Evolutionary conservation across 257 asterid genomes (phyloP), one percentile per base, ranked within the genome.

Genomic region (Scutellaria baicalensis): DNA sequence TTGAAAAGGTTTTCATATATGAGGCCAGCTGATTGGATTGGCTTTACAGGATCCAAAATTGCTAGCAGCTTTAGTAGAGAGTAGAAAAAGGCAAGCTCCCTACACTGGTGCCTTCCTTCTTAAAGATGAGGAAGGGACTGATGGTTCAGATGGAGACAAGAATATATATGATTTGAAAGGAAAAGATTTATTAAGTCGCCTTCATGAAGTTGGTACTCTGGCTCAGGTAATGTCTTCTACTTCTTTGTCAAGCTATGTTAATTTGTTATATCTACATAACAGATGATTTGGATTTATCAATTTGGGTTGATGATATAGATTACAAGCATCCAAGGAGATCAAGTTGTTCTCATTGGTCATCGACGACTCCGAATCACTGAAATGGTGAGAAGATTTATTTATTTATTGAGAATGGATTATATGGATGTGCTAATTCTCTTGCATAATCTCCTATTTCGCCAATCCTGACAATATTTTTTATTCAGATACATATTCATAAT

Each of bases 81-180:
- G 90, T 79, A 87, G 87, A 73, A 91, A 86, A 78, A 80, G 99
- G 78, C 99, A 91, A 80, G 98, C 97, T 67, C 98, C 99, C 73
- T 94, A 86, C 77, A 91, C 98, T 23, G 99, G 99, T 75, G 99
- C 99, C 67, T 94, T 91, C 86, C 95, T 94, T 52, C 47, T 94
- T 50, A 94, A 91, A 84, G 98, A 94, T 2, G 97, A 85, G 71
- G 87, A 88, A 75, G 92, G 83, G 49, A 44, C 86, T 47, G 97
- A 94, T 50, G 91, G 89, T 55, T 83, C 97, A 39, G 98, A 94
- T 38, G 23, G 84, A 14, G 96, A 88, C 69, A 91, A 86, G 78
- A 82, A 79, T 74, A 75, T 85, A 21, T 68, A 74, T 59, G 93
- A 94, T 51, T 95, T 94, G 63, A 89, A 89, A 78, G 99, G 99